A percentile compares a stretch with the other conserved stretches of the same genome.
Conservation (phyloP, 1,284 basidiomycete species). For the Naganishia sp. region DNA sequence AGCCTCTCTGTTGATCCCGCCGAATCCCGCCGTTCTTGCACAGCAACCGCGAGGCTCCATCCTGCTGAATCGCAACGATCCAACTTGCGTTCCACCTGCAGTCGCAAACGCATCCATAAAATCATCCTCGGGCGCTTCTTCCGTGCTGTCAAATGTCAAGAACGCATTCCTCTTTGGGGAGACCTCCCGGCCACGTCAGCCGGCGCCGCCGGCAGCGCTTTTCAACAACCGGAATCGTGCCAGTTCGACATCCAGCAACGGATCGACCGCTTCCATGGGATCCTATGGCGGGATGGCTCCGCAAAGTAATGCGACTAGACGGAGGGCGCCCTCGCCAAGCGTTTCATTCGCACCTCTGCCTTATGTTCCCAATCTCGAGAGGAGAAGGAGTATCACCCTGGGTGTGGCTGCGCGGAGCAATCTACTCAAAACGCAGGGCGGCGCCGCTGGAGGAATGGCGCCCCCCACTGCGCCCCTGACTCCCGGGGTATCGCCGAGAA, state of each 20-base stretch:
- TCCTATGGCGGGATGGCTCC: slow-evolving; percentile 24
- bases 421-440: slow-evolving; percentile 44
- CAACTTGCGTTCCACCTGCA: slow-evolving; percentile 20
- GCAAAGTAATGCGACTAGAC: slow-evolving; percentile 1
- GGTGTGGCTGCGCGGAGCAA: slow-evolving; percentile 49
- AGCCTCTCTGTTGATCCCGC: slow-evolving; percentile 37
- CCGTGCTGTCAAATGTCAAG: slow-evolving; percentile 19
- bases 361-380: slow-evolving; percentile 43
- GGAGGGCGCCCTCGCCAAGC: slow-evolving; percentile 17
- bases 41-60: slow-evolving; percentile 38
- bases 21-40: slow-evolving; percentile 37
- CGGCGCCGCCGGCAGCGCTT: slow-evolving; percentile 28
- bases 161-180: slow-evolving; percentile 28
- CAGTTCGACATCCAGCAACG: slow-evolving; percentile 27
- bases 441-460: slow-evolving; percentile 16
- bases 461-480: background rate
- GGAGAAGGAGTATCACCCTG: slow-evolving; percentile 49
- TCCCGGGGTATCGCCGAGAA: slow-evolving; percentile 6
- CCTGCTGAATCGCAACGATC: slow-evolving; percentile 38
- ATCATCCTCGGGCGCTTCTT: slow-evolving; percentile 1
- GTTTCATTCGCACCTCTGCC: slow-evolving; percentile 46
- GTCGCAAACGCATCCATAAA: slow-evolving; percentile 13
- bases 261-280: slow-evolving; percentile 21
- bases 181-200: slow-evolving; percentile 20
- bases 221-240: slow-evolving; percentile 29